Evolutionary conservation across 345 rosid species (phyloP), one percentile per base, ranked within the genome.

Genomic region (Salix koriyanagi): DNA sequence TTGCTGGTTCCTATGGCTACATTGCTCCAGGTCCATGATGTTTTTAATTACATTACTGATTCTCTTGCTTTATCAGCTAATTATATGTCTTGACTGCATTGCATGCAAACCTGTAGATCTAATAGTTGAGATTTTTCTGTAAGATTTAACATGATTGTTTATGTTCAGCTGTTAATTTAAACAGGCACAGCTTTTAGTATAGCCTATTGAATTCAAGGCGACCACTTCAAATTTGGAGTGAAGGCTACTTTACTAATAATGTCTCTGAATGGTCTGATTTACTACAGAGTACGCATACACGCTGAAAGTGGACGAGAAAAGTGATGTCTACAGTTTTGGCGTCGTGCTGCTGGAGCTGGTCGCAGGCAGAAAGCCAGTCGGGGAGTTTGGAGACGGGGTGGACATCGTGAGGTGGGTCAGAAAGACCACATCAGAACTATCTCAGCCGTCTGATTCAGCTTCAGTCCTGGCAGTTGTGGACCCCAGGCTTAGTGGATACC

Each of bases 1-100:
- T 94, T 4, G 98, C 97, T 23, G 98, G 98, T 30, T 94, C 97
- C 16, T 94, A 92, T 58, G 98, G 98, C 26, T 94, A 94, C 88
- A 94, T 94, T 30, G 97, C 98, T 0, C 98, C 98, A 85, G 97
- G 98, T 94, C 15, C 2, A 46, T 58, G 2, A n/a, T 19, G 16
- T 6, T 41, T 14, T 18, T 7, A 6, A 6, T 9, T 23, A 30
- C 28, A 18, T 37, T 69, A 18, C 65, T 50, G 21, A 7, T 12
- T 5, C n/a, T n/a, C 50, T 42, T 12, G 19, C 42, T 67, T 41
- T 52, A 15, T 16, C 14, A 9, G 28, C 62, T n/a, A n/a, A 56
- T 9, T 56, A 0, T 5, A 18, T 19, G 58, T 21, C 19, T 15
- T 1, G 58, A 52, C 58, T 5, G 9, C 58, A 52, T 52, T 5